A percentile compares a stretch with the other conserved stretches of the same genome.
phyloP scores from a whole-genome alignment of 441 rosid genomes.

The Metrosideros polymorpha region DNA sequence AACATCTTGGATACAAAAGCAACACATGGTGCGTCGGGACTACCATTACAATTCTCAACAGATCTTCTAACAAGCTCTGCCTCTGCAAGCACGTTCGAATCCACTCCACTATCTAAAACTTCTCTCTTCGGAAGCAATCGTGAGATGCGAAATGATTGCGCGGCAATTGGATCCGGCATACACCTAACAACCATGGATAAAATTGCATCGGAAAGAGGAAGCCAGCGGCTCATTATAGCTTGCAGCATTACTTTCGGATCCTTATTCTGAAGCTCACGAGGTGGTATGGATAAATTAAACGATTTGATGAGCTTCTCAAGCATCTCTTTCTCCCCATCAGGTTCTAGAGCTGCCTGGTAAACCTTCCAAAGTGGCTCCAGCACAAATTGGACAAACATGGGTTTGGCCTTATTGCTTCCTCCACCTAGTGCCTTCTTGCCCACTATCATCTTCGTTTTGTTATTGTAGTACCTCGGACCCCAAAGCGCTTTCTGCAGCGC shows the following conservation, averaged over 20 bases:
- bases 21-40: slow-evolving; percentile 51
- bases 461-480: slow-evolving; percentile 79
- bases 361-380: slow-evolving; percentile 93
- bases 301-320: slow-evolving; percentile 65
- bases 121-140: slow-evolving; percentile 75
- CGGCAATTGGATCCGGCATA: slow-evolving; percentile 68
- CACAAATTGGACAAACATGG: slow-evolving; percentile 94
- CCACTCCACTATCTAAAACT: slow-evolving; percentile 23
- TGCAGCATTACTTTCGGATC: slow-evolving; percentile 81
- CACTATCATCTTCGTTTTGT: slow-evolving; percentile 73
- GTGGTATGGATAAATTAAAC: slow-evolving; percentile 57
- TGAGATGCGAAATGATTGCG: slow-evolving; percentile 60
- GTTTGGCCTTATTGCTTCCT: slow-evolving; percentile 45
- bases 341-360: slow-evolving; percentile 64
- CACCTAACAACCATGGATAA: slow-evolving; percentile 86
- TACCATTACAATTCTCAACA: slow-evolving; percentile 64
- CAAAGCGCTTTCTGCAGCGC: slow-evolving; percentile 69
- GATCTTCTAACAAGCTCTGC: slow-evolving; percentile 70
- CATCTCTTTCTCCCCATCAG: slow-evolving; percentile 48
- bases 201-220: slow-evolving; percentile 81
- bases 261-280: slow-evolving; percentile 80
- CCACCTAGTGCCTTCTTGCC: slow-evolving; percentile 62
- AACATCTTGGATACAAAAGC: slow-evolving; percentile 96
- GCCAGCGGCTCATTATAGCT: slow-evolving; percentile 88
- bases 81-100: slow-evolving; percentile 45